Percentiles rank a stretch among this genome's conserved stretches.
These are phyloP conservation scores for Ceratobasidium sp. DNA, from an alignment of 1,284 basidiomycete species.

Conservation along the genomic window DNA sequence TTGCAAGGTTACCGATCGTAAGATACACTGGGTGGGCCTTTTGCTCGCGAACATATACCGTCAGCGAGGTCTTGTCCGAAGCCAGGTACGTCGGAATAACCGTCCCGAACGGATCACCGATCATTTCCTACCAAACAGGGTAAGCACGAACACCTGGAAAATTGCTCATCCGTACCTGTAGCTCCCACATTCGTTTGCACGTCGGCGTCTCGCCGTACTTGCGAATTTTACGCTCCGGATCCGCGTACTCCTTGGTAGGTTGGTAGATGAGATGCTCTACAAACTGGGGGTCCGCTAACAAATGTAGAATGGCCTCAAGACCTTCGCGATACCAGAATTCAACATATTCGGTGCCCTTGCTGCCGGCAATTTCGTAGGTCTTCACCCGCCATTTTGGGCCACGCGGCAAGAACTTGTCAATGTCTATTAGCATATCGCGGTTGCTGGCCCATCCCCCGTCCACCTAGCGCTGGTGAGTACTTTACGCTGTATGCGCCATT, in stretches of 20 bases:
- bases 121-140: constrained; percentile 2
- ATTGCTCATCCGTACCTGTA: constrained; percentile 31
- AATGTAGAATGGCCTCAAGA: constrained; percentile 55
- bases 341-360: constrained; percentile 48
- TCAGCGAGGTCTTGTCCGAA: constrained; percentile 47
- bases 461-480: too few relatives aligned
- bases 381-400: constrained; percentile 9
- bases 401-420: constrained; percentile 24
- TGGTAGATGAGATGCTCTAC: background rate
- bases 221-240: background rate
- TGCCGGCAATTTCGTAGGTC: constrained; percentile 47
- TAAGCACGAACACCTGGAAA: too few relatives aligned
- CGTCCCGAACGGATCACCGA: constrained; percentile 24
- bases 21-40: constrained; percentile 48
- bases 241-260: constrained; percentile 6
- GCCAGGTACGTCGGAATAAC: constrained; percentile 39
- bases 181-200: constrained; percentile 38
- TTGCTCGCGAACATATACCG: constrained; percentile 40
- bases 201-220: constrained; percentile 30
- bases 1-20: constrained; percentile 47
- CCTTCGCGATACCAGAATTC: constrained; percentile 55
- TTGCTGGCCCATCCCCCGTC: background rate
- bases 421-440: background rate
- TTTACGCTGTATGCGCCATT: too few relatives aligned
- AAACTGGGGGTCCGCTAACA: constrained; percentile 49